Evolutionary conservation across 495 filamentous ascomycete genomes (phyloP), one percentile per base, ranked within the genome.

Genomic region (Lepraria neglecta): DNA sequence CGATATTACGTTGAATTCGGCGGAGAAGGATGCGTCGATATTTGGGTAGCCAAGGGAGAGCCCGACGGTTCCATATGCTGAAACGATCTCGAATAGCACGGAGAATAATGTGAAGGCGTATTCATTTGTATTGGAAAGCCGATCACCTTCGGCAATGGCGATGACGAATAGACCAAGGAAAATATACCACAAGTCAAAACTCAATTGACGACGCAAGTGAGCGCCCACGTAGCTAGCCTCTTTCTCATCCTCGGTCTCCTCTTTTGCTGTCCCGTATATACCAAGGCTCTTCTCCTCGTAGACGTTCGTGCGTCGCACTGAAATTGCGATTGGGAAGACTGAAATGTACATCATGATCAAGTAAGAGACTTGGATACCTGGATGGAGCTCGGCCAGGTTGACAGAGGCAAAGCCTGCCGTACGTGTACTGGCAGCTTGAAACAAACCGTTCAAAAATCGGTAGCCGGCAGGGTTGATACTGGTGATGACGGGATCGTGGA

Each of bases 311-410:
- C 89, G 82, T 60, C 92, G 87, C 67, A 97, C 84, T 31, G 88
- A 92, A 60, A 97, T 96, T 64, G 92, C 92, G 66, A 97, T 92
- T 30, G 92, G 92, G 67, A 95, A 90, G 45, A 96, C 89, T 51
- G 92, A 96, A 64, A 97, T 97, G 72, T 97, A 97, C 92, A 97
- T 97, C 92, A 97, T 97, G 73, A 97, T 85, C 73, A 96, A 73
- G 76, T 96, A 97, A 19, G 91, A 96, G 4, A 94, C 88, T 68
- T 97, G 92, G 14, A 96, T 90, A 2, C 87, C 92, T 0, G 92
- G 92, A 67, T 97, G 92, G 15, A 97, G 78, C 0, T 77, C 72
- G 6, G 88, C 76, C 28, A 97, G 74, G 62, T 87, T 87, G 66
- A 96, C 81, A 51, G 88, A 86, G 7, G 87, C 77, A 67, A 95